These are phyloP conservation scores for Boletus vermiculosoides DNA, from an alignment of 768 basidiomycete species.

Conservation along the genomic window DNA sequence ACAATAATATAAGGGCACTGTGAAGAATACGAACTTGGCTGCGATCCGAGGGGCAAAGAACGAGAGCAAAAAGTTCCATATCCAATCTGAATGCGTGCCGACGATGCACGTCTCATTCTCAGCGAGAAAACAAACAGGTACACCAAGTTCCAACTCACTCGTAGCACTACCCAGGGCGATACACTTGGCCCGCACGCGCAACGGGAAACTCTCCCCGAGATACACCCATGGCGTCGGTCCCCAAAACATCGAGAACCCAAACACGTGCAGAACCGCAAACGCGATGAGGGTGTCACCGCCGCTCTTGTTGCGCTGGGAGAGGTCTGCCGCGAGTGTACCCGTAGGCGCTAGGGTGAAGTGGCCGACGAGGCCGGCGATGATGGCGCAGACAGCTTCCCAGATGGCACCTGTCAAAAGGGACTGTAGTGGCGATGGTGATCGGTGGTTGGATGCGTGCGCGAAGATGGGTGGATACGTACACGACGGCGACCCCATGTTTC, in stretches of 20 bases:
- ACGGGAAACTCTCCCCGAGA: constrained; percentile 78
- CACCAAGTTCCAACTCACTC: constrained; percentile 29
- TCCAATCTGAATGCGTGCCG: constrained; percentile 41
- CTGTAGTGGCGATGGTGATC: neutral
- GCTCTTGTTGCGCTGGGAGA: constrained; percentile 55
- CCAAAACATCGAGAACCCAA: constrained; percentile 72
- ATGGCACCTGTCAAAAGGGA: constrained; percentile 42
- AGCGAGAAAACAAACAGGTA: neutral
- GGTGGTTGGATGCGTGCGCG: constrained; percentile 21
- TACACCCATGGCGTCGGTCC: constrained; percentile 76
- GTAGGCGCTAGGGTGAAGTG: constrained; percentile 62
- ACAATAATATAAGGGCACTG: neutral
- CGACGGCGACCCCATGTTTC: constrained; percentile 73
- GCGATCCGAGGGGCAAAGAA: constrained; percentile 74
- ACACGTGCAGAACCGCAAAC: constrained; percentile 73
- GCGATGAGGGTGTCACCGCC: constrained; percentile 57
- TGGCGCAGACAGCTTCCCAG: constrained; percentile 55
- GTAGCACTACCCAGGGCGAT: constrained; percentile 69
- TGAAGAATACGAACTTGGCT: constrained; percentile 36
- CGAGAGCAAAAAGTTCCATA: constrained; percentile 73
- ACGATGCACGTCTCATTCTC: neutral
- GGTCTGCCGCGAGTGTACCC: constrained; percentile 42
- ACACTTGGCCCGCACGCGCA: constrained; percentile 71
- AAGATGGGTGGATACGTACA: constrained; percentile 32
- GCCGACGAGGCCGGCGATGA: constrained; percentile 70